Evolutionary conservation across 2,329 filamentous ascomycete genomes (phyloP).

Genomic region (Aspergillus sp.): DNA sequence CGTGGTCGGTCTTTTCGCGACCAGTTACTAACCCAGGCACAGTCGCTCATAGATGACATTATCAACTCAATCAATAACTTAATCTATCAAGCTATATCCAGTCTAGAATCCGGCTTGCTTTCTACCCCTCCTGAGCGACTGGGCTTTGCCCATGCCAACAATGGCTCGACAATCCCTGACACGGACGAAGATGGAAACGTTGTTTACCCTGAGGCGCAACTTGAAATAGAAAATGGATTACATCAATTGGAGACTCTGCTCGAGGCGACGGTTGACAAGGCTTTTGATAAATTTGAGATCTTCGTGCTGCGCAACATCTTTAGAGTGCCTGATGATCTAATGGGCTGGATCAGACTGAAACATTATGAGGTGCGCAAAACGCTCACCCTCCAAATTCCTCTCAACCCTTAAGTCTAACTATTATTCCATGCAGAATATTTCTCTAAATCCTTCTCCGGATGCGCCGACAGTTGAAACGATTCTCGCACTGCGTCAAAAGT

Average conservation of each 20-base stretch:
- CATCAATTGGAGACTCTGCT: slow-evolving; percentile 82
- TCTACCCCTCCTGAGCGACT: slow-evolving; percentile 71
- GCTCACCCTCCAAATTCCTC: not conserved
- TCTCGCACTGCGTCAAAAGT: slow-evolving; percentile 67
- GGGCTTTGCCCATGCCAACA: slow-evolving; percentile 66
- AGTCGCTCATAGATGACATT: slow-evolving; percentile 96
- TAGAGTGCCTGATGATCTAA: slow-evolving; percentile 68
- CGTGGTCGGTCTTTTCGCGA: not conserved
- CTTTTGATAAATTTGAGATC: slow-evolving; percentile 84
- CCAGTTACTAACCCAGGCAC: slow-evolving; percentile 19
- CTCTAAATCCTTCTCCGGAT: slow-evolving; percentile 32
- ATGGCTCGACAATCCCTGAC: slow-evolving; percentile 46
- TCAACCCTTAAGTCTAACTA: not conserved
- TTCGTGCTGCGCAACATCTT: slow-evolving; percentile 86
- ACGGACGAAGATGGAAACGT: slow-evolving; percentile 48
- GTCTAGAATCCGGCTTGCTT: slow-evolving; percentile 79
- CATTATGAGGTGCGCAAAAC: slow-evolving; percentile 71
- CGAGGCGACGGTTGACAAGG: slow-evolving; percentile 77
- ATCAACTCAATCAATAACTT: slow-evolving; percentile 96
- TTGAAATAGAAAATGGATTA: slow-evolving; percentile 85
- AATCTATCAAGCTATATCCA: slow-evolving; percentile 84
- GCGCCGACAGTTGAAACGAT: slow-evolving; percentile 67
- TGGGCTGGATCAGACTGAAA: slow-evolving; percentile 75
- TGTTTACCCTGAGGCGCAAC: slow-evolving; percentile 52
- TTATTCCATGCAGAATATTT: slow-evolving; percentile 34